Base-by-base conservation (phyloP, 2,329 filamentous ascomycete genomes). In the Botryotinia calthae region DNA sequence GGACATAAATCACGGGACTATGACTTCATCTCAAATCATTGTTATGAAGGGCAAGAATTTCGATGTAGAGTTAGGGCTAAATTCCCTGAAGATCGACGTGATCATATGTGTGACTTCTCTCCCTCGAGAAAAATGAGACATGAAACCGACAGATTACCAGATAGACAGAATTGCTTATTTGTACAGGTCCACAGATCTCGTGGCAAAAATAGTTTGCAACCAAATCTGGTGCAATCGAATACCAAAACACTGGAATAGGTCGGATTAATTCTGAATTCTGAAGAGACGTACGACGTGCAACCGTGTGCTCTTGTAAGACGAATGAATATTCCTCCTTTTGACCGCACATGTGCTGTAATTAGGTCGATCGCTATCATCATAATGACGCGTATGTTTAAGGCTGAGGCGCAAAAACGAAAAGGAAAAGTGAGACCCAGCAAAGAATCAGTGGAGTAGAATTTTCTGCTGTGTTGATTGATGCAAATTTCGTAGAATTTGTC, bases 371-470 rank as follows among this genome's bases (percentile, higher is more conserved):
- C 48, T 40, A n/a, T 37, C 34, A 56, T 18, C 28, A 20, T 9
- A 18, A 68, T 68, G 65, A 68, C 65, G 65, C 48, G 48, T 56
- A 42, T 68, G 37, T 42, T 31, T 56, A 58, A 68, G 65, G 65
- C 65, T 68, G 48, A 68, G 65, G 65, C 48, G 40, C 8, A 31
- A 9, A 56, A 31, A 16, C 25, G 2, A 42, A 56, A 68, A 25
- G 20, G 40, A 56, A 56, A 56, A 42, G 18, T 37, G 42, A 25
- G 40, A 67, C 9, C 31, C 34, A 20, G 48, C 20, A 54, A 31
- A 25, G 16, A 56, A 56, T 31, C 48, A 56, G 22, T 22, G 1
- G 34, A 42, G 9, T 31, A 67, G 25, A 67, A 31, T 0, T 54
- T 42, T 56, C 34, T 16, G n/a, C 10, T 0, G 22, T 8, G 20